phyloP scores from a whole-genome alignment of 1,284 basidiomycete genomes.

The Apiotrichum porosum region DNA sequence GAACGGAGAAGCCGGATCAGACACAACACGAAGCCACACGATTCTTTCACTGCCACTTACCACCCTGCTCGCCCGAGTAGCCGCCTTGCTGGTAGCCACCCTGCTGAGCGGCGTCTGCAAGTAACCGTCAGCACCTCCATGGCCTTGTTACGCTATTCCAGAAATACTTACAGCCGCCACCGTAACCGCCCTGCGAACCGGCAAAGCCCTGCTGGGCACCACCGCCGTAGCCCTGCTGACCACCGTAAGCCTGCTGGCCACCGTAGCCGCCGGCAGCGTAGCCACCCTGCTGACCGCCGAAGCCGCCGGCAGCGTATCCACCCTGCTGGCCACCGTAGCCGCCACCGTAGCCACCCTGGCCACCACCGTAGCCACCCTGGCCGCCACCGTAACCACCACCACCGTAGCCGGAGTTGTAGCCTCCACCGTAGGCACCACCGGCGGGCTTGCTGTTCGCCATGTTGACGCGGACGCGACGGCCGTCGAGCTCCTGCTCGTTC shows the following conservation, averaged over 20 bases:
- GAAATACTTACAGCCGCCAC: constrained; percentile 14
- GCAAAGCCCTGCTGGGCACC: constrained; percentile 43
- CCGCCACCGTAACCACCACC: constrained; percentile 32
- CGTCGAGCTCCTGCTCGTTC: constrained; percentile 92
- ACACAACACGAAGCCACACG: not conserved
- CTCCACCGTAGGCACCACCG: constrained; percentile 51
- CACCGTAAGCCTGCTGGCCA: constrained; percentile 43
- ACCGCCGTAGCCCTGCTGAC: constrained; percentile 42
- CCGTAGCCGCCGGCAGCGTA: constrained; percentile 36
- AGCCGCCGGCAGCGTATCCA: constrained; percentile 41
- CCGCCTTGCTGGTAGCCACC: constrained; percentile 48
- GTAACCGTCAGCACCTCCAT: constrained; percentile 21
- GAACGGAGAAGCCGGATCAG: not conserved
- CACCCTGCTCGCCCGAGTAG: constrained; percentile 32
- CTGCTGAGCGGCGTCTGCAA: constrained; percentile 20
- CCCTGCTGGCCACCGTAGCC: constrained; percentile 29
- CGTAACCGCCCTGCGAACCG: constrained; percentile 25
- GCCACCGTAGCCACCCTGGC: constrained; percentile 39
- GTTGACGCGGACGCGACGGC: constrained; percentile 84
- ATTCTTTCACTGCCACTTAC: constrained; percentile 10
- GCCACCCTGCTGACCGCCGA: constrained; percentile 29
- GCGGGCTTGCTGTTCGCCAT: constrained; percentile 79
- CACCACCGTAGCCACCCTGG: constrained; percentile 17
- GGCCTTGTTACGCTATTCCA: constrained; percentile 4
- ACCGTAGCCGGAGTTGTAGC: constrained; percentile 43